These are phyloP conservation scores for Persicaria maculosa DNA, from an alignment of 148 eudicot genomes.

Conservation along the genomic window DNA sequence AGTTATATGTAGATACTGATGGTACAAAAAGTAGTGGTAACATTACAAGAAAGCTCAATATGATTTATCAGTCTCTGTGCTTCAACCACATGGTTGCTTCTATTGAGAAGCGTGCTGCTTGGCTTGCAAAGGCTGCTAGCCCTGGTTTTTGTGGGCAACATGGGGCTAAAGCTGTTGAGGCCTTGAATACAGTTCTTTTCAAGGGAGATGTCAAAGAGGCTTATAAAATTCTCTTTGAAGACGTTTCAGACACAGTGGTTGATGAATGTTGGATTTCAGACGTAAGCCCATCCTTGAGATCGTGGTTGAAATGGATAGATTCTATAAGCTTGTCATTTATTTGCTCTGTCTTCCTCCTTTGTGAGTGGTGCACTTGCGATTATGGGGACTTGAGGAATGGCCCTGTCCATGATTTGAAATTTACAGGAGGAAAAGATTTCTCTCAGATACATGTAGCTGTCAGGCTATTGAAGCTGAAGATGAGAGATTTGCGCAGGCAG, in stretches of 20 bases:
- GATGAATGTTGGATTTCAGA: constrained; percentile 71
- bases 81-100: constrained; percentile 58
- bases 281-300: constrained; percentile 61
- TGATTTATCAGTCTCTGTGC: constrained; percentile 47
- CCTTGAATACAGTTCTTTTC: constrained; percentile 60
- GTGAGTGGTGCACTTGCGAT: constrained; percentile 97
- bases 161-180: constrained; percentile 72
- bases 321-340: constrained; percentile 43
- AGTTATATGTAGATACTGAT: constrained; percentile 32
- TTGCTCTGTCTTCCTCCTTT: constrained; percentile 75
- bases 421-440: constrained; percentile 77
- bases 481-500: constrained; percentile 35
- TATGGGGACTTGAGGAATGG: constrained; percentile 63
- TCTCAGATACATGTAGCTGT: constrained; percentile 68
- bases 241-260: constrained; percentile 43
- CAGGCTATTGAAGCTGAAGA: constrained; percentile 64
- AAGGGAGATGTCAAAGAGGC: constrained; percentile 68
- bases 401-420: constrained; percentile 51
- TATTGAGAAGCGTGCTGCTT: constrained; percentile 51
- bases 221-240: constrained; percentile 55
- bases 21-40: constrained; percentile 26
- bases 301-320: constrained; percentile 65
- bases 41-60: constrained; percentile 35
- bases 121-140: constrained; percentile 65
- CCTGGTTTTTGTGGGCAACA: constrained; percentile 61